Evolutionary conservation across 2,329 filamentous ascomycete genomes (phyloP).

Genomic region (Talaromyces sp.): DNA sequence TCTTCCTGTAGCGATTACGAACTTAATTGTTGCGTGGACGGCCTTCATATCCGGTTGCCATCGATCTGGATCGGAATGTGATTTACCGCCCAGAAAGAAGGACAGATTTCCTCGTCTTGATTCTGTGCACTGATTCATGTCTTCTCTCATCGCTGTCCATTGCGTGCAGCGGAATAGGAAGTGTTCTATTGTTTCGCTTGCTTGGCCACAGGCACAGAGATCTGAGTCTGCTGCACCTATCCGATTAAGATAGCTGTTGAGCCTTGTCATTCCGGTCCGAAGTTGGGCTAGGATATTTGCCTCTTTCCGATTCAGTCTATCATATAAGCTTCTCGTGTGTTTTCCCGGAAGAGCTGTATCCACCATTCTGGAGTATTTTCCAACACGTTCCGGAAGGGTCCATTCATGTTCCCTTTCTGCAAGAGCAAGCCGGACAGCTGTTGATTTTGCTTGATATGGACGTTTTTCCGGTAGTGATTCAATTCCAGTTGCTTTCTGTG

Average conservation of each 20-base stretch:
- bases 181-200: neutral
- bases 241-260: neutral
- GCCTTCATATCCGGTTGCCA: slow-evolving; percentile 10
- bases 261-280: neutral
- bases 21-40: neutral
- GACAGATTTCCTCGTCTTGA: slow-evolving; percentile 7
- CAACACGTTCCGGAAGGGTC: too few relatives aligned
- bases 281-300: neutral
- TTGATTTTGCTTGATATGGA: too few relatives aligned
- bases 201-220: neutral
- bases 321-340: too few relatives aligned
- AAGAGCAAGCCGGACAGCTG: too few relatives aligned
- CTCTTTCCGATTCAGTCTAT: neutral
- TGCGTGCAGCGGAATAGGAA: slow-evolving; percentile 1
- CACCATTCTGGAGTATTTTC: too few relatives aligned
- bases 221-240: neutral
- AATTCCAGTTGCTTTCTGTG: too few relatives aligned
- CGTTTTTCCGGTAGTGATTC: too few relatives aligned
- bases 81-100: slow-evolving; percentile 11
- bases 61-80: neutral
- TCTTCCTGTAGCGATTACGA: slow-evolving; percentile 9
- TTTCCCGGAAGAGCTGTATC: too few relatives aligned
- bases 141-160: neutral
- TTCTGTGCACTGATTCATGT: slow-evolving; percentile 5
- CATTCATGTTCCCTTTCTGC: too few relatives aligned